phyloP scores from a whole-genome alignment of 1,284 basidiomycete genomes.

The Austroboletus niveus region DNA sequence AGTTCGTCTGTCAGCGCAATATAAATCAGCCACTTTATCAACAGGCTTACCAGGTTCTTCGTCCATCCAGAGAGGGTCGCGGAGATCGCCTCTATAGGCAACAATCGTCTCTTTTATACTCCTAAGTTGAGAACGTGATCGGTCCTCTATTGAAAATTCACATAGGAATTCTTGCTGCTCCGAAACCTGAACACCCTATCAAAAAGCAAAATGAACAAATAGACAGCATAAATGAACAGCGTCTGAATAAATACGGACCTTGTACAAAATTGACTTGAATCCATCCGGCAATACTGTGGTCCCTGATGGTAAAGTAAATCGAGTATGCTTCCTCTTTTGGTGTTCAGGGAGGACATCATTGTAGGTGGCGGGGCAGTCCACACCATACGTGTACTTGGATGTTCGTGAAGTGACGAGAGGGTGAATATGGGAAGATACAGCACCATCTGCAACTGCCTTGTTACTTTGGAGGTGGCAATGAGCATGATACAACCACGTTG shows the following conservation, averaged over 20 bases:
- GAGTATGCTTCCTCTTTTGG: slow-evolving; percentile 16
- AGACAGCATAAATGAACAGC: too few relatives aligned
- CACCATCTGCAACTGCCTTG: slow-evolving; percentile 57
- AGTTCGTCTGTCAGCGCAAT: neutral
- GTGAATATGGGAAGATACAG: slow-evolving; percentile 49
- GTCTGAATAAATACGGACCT: slow-evolving; percentile 15
- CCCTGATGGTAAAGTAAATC: slow-evolving; percentile 15
- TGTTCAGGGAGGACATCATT: slow-evolving; percentile 35
- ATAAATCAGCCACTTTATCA: too few relatives aligned
- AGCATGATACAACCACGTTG: neutral
- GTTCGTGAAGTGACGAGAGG: slow-evolving; percentile 46
- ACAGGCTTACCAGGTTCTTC: slow-evolving; percentile 10
- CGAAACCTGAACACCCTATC: slow-evolving; percentile 32
- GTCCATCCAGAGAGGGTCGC: slow-evolving; percentile 20
- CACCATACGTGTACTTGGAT: slow-evolving; percentile 44
- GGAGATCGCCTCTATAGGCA: slow-evolving; percentile 13
- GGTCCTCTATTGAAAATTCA: neutral
- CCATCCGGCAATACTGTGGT: slow-evolving; percentile 14
- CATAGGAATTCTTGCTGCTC: slow-evolving; percentile 32
- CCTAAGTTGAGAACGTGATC: neutral
- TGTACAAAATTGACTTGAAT: slow-evolving; percentile 32
- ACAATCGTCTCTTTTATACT: slow-evolving; percentile 4
- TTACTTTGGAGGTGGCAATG: slow-evolving; percentile 35
- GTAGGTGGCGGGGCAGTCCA: slow-evolving; percentile 26
- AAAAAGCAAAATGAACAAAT: neutral